Base-by-base conservation (phyloP, 2,329 filamentous ascomycete genomes). In the Fusarium solani-melongenae region DNA sequence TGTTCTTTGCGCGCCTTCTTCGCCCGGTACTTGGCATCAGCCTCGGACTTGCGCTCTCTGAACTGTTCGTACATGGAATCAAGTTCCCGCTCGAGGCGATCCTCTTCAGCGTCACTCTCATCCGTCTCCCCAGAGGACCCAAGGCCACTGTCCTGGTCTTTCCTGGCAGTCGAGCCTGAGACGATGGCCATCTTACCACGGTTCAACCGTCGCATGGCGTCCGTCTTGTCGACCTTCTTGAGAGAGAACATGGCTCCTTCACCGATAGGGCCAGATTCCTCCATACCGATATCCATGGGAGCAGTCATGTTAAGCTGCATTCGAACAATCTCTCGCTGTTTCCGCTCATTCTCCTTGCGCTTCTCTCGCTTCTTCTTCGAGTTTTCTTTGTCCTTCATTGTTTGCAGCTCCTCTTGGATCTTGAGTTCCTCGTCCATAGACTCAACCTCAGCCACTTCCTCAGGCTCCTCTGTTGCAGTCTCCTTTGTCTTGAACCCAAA, bases 241-340 rank as follows among this genome's bases (percentile, higher is more conserved):
- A 98, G 88, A 4, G 91, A 91, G 81, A 99, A 99, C 86, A 98
- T 96, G 31, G 93, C 87, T 53, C 94, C 93, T 46, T 94, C 92
- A 27, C 94, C 95, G 58, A 90, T 86, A 0, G 94, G 93, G 0
- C 94, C 94, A 27, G 89, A 85, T 82, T 96, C 94, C 80, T 98
- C 96, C 84, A 97, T 90, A 78, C 96, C 96, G 72, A 99, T 98
- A 73, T 99, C 96, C 87, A 94, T 96, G 9, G 96, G 96, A 1
- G 95, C 93, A 3, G 92, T 92, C 96, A 99, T 99, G 84, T 98
- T 92, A 86, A 99, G 91, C 83, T 99, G 96, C 92, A 99, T 93
- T 36, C 96, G 92, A n/a, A 97, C 88, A 69, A 98, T 94, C 74
- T 98, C 96, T 76, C 94, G 96, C 76, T 96, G 94, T 83, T 97